Conservation (phyloP, 1,284 basidiomycete genomes). For the Sporisorium iseilematis-ciliati region DNA sequence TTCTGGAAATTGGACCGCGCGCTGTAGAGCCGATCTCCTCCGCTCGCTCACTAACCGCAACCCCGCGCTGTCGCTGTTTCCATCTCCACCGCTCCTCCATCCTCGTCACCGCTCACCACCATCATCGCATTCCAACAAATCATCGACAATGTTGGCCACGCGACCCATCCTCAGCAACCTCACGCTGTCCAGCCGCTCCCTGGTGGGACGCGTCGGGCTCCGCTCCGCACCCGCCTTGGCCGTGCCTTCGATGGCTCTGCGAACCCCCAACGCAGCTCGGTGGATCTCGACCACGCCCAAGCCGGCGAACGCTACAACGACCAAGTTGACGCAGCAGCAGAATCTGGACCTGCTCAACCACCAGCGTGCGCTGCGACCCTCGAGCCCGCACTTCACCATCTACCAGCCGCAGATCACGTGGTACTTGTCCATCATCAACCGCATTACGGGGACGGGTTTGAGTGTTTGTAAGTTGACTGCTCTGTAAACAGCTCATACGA, state of each 20-base stretch:
- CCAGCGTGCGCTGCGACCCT: conserved; percentile 86
- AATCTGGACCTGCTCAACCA: conserved; percentile 80
- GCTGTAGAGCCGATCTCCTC: conserved; percentile 37
- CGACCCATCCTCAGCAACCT: conserved; percentile 21
- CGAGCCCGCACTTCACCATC: conserved; percentile 92
- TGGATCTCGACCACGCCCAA: conserved; percentile 6
- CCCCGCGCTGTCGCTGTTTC: conserved; percentile 13
- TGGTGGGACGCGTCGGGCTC: conserved; percentile 22
- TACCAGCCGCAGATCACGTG: conserved; percentile 95
- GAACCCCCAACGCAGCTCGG: not conserved
- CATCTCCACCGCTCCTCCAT: not conserved
- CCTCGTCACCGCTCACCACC: not conserved
- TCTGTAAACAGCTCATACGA: no score
- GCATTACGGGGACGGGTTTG: conserved; percentile 83
- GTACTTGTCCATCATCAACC: conserved; percentile 85
- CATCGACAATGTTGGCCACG: conserved; percentile 31
- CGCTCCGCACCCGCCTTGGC: conserved; percentile 12
- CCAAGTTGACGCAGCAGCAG: conserved; percentile 73
- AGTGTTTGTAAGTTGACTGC: conserved; percentile 65
- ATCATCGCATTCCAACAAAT: conserved; percentile 3
- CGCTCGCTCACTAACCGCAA: conserved; percentile 11
- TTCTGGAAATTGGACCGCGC: not conserved
- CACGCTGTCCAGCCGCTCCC: conserved; percentile 4
- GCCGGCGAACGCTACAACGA: conserved; percentile 17
- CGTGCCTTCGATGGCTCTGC: conserved; percentile 1